Evolutionary conservation across 129 eudicot genomes (phyloP).

Genomic region (Gnaphalium uliginosum): DNA sequence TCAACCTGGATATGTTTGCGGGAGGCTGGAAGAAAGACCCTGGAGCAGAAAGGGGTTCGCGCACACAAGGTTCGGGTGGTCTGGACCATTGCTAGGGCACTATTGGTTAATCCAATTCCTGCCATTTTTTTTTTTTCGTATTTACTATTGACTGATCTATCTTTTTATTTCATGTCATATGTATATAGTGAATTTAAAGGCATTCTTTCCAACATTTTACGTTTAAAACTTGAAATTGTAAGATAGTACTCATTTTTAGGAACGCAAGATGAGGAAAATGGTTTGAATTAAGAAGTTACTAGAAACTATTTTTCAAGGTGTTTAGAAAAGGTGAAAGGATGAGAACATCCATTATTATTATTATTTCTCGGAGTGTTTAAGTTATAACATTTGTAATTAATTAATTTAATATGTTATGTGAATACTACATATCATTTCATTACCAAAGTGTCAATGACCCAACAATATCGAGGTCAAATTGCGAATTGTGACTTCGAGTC

Average conservation of each 20-base stretch:
- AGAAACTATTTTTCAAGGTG: not conserved
- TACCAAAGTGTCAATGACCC: too few relatives aligned
- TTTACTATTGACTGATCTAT: not conserved
- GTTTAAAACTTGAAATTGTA: slow-evolving; percentile 17
- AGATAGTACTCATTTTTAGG: slow-evolving; percentile 11
- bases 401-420: too few relatives aligned
- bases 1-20: slow-evolving; percentile 35
- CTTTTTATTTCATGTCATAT: not conserved
- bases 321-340: not conserved
- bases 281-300: not conserved
- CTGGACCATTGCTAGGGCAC: slow-evolving; percentile 33
- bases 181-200: slow-evolving; percentile 7
- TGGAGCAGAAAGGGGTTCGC: slow-evolving; percentile 22
- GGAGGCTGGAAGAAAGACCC: slow-evolving; percentile 16
- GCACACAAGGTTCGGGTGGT: slow-evolving; percentile 8
- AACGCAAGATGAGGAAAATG: slow-evolving; percentile 8
- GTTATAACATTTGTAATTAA: too few relatives aligned
- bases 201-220: not conserved
- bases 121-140: slow-evolving; percentile 41
- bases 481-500: too few relatives aligned
- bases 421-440: too few relatives aligned
- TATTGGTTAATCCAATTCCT: slow-evolving; percentile 27
- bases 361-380: not conserved
- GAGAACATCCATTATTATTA: not conserved
- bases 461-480: too few relatives aligned